These are phyloP conservation scores for Aspergillus alliaceus DNA, from an alignment of 2,329 filamentous ascomycete species.

Conservation along the genomic window DNA sequence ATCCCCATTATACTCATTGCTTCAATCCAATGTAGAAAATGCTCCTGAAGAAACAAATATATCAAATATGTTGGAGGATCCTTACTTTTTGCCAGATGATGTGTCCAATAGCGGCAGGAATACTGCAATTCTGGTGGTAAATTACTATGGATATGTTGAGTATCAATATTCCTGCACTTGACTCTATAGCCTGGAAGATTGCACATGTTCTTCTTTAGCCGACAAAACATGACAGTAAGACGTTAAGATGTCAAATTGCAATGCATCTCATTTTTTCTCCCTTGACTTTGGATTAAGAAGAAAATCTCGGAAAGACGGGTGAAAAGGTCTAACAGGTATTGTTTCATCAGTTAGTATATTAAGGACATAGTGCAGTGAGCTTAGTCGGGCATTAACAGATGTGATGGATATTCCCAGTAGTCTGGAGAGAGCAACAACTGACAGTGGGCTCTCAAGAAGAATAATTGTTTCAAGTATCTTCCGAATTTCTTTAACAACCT, in stretches of 20 bases:
- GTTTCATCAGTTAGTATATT: background rate
- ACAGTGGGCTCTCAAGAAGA: constrained; percentile 3
- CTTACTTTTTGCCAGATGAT: constrained; percentile 21
- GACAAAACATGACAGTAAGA: constrained; percentile 16
- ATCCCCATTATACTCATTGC: constrained; percentile 19
- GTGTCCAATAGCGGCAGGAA: constrained; percentile 27
- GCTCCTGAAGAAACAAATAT: constrained; percentile 14
- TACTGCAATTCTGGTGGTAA: constrained; percentile 25
- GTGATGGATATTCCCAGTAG: background rate
- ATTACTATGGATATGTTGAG: constrained; percentile 1
- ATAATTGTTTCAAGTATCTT: constrained; percentile 1
- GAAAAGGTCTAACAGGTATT: background rate
- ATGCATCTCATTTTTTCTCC: background rate
- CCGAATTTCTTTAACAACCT: background rate
- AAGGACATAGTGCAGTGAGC: constrained; percentile 1
- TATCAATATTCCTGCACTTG: constrained; percentile 8
- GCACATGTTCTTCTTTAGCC: constrained; percentile 19
- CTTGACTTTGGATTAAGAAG: background rate
- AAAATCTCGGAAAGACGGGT: constrained; percentile 10
- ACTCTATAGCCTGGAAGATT: constrained; percentile 6
- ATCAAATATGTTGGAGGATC: background rate
- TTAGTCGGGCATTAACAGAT: background rate
- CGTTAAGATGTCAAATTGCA: too few species aligned
- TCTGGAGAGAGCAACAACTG: background rate
- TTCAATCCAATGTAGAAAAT: constrained; percentile 29